Base-by-base conservation (phyloP, 2,329 filamentous ascomycete species). In the Fusarium foetens region DNA sequence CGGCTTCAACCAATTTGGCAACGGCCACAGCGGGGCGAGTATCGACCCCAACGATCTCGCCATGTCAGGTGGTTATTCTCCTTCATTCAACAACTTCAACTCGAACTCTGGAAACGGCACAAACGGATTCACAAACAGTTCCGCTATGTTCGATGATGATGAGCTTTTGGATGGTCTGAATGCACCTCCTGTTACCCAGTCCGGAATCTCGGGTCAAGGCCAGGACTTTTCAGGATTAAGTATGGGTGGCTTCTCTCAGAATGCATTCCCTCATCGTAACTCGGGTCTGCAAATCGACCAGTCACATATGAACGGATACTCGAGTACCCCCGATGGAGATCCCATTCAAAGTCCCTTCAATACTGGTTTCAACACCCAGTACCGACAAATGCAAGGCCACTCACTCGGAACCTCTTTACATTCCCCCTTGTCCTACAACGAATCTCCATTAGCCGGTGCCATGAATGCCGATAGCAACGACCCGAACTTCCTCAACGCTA, bases 301-400 rank as follows among this genome's bases (percentile, higher is more conserved):
- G 68, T 84, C 88, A 52, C 91, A 92, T 64, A 90, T 94, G 78
- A 92, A 93, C 78, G 90, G 94, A 69, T 98, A 93, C 82, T 97
- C 95, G 25, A 94, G 93, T 80, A 97, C 95, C 4, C 95, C 95
- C 7, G 95, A 98, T 68, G 94, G 94, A 58, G 92, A 94, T 58
- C 94, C 95, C 10, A 95, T 97, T 68, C 93, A 97, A 78, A 98
- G 94, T 77, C 95, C 95, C 0, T 98, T 94, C 78, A 88, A 93
- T 45, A 89, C 92, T 75, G 91, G 88, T 78, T 96, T 95, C 84
- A 92, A 91, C 82, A 92, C 93, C 78, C 93, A 94, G 72, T 97
- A 94, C 80, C 90, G 92, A 48, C 88, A 89, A 65, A 91, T 92
- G 76, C 88, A 90, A 78, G 86, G 86, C 21, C 86, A 88, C 59